Conservation (phyloP, 106 monocot species). For the Platanthera zijinensis region DNA sequence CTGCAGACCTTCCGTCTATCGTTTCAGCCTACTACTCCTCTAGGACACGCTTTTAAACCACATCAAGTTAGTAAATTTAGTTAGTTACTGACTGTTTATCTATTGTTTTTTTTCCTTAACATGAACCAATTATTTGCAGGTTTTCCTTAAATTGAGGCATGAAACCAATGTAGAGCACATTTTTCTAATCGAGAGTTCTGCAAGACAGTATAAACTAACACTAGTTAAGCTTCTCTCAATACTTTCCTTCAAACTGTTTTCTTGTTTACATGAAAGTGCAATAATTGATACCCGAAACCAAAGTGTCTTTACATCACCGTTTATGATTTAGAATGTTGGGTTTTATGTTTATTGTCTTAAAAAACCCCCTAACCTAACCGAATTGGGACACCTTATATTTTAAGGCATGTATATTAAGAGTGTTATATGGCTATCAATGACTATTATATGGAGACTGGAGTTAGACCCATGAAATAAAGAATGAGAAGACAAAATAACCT, state of each 20-base stretch:
- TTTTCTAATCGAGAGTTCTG: slow-evolving; percentile 60
- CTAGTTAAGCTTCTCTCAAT: slow-evolving; percentile 42
- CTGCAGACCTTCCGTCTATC: slow-evolving; percentile 77
- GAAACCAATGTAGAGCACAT: slow-evolving; percentile 85
- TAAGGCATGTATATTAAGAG: no score
- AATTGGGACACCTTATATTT: no score
- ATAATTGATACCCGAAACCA: neutral
- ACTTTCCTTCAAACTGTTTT: neutral
- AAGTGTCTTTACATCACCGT: no score
- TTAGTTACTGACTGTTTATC: neutral
- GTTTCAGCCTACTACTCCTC: slow-evolving; percentile 67
- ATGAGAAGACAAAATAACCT: no score
- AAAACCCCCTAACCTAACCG: no score
- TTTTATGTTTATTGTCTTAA: no score
- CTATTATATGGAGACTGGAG: no score
- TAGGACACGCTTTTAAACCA: slow-evolving; percentile 71
- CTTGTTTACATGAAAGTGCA: neutral
- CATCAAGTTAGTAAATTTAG: slow-evolving; percentile 60
- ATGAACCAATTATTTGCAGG: slow-evolving; percentile 33
- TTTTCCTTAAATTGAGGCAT: slow-evolving; percentile 79
- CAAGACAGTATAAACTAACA: slow-evolving; percentile 58
- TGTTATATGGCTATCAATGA: no score
- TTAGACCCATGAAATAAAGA: no score
- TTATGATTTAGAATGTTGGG: no score
- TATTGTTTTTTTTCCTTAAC: neutral